Evolutionary conservation across 2,329 filamentous ascomycete species (phyloP).

Genomic region (Fusarium ramigenum): DNA sequence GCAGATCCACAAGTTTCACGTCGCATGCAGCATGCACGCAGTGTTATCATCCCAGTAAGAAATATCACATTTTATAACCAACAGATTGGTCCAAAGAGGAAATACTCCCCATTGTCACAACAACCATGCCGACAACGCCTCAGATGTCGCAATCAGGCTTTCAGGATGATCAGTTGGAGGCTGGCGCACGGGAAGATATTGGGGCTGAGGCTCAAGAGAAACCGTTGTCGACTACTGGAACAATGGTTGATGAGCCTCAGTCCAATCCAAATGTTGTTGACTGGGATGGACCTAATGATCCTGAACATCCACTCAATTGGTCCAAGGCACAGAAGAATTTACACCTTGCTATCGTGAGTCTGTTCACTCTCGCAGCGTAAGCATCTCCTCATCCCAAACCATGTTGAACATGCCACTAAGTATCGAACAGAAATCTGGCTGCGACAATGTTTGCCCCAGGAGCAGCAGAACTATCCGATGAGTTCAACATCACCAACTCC

Average conservation of each 20-base stretch:
- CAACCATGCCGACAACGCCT: not conserved
- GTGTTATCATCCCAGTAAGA: not conserved
- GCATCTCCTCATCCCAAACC: not conserved
- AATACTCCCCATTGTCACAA: not conserved
- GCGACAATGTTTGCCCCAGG: constrained; percentile 39
- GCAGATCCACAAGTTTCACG: not conserved
- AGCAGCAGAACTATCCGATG: constrained; percentile 10
- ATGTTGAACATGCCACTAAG: not conserved
- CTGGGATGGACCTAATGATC: constrained; percentile 66
- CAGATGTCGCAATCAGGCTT: not conserved
- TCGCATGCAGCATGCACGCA: not conserved
- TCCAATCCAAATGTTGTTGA: constrained; percentile 57
- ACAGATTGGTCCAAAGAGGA: not conserved
- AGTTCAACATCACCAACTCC: constrained; percentile 20
- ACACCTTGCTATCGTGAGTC: constrained; percentile 57
- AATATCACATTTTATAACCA: not conserved
- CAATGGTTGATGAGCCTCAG: not conserved
- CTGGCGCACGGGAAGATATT: not conserved
- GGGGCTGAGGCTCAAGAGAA: not conserved
- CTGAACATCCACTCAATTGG: constrained; percentile 73
- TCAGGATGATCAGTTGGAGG: not conserved
- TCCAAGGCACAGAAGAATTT: constrained; percentile 54
- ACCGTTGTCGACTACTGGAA: not conserved
- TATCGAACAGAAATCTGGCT: constrained; percentile 18
- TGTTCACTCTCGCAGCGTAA: constrained; percentile 50